Evolutionary conservation across 345 rosid genomes (phyloP).

Genomic region (Eucalyptus erythrocorys): DNA sequence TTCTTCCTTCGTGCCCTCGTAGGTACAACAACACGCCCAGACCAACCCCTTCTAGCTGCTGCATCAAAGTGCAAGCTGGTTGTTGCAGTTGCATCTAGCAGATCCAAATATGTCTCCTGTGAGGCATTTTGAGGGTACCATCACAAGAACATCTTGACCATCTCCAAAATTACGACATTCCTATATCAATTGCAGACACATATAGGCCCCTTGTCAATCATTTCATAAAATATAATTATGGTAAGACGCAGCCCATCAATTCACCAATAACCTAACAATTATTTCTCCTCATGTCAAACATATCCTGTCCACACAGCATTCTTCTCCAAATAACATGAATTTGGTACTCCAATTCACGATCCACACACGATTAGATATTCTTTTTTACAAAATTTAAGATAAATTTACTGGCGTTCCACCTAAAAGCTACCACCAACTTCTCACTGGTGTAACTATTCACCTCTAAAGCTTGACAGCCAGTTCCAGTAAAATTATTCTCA

Average conservation of each 20-base stretch:
- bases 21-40: too few species aligned
- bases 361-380: background rate
- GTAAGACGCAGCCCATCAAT: too few species aligned
- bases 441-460: background rate
- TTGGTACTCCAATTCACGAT: background rate
- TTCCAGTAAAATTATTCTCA: too few species aligned
- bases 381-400: background rate
- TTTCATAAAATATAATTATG: background rate
- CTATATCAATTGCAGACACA: background rate
- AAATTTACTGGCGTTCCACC: background rate
- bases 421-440: background rate
- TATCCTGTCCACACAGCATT: accelerated
- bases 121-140: background rate
- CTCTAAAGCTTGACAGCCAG: too few species aligned
- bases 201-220: background rate
- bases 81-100: background rate
- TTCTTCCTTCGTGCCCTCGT: too few species aligned
- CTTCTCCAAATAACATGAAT: background rate
- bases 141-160: too few species aligned
- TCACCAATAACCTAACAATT: too few species aligned
- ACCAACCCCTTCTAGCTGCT: too few species aligned
- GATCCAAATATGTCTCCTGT: background rate
- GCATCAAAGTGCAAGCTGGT: too few species aligned
- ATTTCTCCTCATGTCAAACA: background rate
- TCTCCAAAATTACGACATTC: background rate